Evolutionary conservation across 495 filamentous ascomycete species (phyloP).

Genomic region (Hamigera avellanea): DNA sequence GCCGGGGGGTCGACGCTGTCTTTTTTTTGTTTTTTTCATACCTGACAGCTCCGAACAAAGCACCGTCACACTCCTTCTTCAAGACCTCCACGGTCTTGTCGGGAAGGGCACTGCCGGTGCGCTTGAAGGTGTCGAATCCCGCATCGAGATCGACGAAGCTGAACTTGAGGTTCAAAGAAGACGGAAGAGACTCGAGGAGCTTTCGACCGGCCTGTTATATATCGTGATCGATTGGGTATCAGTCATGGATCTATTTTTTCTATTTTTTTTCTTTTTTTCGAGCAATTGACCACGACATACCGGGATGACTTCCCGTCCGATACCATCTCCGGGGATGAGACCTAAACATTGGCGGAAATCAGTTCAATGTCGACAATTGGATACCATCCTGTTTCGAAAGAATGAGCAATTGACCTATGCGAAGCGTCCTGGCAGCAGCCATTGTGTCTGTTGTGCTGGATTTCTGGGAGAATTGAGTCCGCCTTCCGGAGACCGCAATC

Average conservation of each 20-base stretch:
- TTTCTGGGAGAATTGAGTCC: not conserved
- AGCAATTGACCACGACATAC: too few relatives aligned
- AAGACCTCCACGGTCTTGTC: conserved; percentile 80
- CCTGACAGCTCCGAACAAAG: conserved; percentile 91
- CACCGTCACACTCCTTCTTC: conserved; percentile 84
- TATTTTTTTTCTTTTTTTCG: conserved; percentile 5
- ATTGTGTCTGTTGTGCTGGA: conserved; percentile 11
- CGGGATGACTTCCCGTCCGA: conserved; percentile 96
- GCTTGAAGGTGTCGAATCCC: conserved; percentile 85
- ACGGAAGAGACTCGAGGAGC: conserved; percentile 79
- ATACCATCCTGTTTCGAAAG: too few relatives aligned
- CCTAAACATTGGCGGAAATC: conserved; percentile 39
- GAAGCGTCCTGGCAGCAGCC: conserved; percentile 43
- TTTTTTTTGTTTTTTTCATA: conserved; percentile 9
- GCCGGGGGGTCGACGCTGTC: not conserved
- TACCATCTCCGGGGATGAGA: conserved; percentile 96
- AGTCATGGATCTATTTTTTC: conserved; percentile 8
- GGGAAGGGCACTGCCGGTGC: conserved; percentile 76
- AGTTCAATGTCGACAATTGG: conserved; percentile 10
- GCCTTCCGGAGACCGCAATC: conserved; percentile 1
- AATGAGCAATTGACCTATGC: conserved; percentile 37
- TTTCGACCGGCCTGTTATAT: conserved; percentile 63
- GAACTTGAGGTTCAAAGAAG: conserved; percentile 78
- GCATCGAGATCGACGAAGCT: conserved; percentile 86
- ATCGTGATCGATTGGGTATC: conserved; percentile 1